phyloP scores from a whole-genome alignment of 192 early-diverging fungal genomes.

The Coemansia sp. region DNA sequence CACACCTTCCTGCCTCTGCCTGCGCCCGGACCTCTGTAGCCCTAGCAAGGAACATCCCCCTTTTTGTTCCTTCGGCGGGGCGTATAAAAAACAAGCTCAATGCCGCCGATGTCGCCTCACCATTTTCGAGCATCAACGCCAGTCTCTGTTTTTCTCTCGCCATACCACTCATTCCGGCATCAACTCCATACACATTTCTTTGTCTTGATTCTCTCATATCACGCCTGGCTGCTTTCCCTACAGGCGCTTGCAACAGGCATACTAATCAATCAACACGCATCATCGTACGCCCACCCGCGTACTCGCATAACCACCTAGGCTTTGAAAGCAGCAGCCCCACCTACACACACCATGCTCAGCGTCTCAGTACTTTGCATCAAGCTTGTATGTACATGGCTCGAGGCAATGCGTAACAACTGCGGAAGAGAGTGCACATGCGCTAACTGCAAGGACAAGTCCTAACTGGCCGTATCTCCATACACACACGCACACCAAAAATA shows the following conservation, averaged over 20 bases:
- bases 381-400: constrained; percentile 26
- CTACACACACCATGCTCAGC: not conserved
- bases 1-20: not conserved
- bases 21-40: constrained; percentile 7
- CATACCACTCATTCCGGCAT: not conserved
- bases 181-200: not conserved
- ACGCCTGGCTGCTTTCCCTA: not conserved
- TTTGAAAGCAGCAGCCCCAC: not conserved
- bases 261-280: not conserved
- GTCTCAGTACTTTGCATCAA: constrained; percentile 1
- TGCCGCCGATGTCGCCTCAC: constrained; percentile 4
- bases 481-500: not conserved
- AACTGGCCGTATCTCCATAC: not conserved
- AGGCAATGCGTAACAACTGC: constrained; percentile 26
- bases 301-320: not conserved
- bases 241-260: constrained; percentile 7
- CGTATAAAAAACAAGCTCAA: constrained; percentile 1
- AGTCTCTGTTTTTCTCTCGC: not conserved
- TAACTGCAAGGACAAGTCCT: constrained; percentile 38
- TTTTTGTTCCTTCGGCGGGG: not conserved
- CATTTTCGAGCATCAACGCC: not conserved
- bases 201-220: not conserved
- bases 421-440: constrained; percentile 45
- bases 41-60: not conserved
- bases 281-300: not conserved